These are phyloP conservation scores for Articulospora tetracladia DNA, from an alignment of 495 filamentous ascomycete genomes.

Conservation along the genomic window DNA sequence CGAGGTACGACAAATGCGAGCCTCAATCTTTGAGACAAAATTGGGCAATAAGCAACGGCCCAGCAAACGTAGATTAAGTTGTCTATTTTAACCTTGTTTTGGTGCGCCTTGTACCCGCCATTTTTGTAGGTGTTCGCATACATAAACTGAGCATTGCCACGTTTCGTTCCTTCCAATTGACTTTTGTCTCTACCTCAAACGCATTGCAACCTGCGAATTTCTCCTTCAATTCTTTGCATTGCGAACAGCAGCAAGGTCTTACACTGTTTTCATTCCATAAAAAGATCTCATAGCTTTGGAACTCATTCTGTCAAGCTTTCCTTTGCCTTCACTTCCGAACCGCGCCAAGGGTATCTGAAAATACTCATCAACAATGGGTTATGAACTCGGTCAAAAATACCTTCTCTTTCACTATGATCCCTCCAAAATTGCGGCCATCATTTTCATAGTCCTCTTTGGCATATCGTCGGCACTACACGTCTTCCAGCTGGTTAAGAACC, in stretches of 20 bases:
- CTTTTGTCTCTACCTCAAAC: background rate
- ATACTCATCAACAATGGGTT: background rate
- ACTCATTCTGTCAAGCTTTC: background rate
- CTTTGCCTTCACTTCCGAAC: background rate
- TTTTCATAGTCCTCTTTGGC: constrained; percentile 50
- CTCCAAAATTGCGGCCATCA: constrained; percentile 40
- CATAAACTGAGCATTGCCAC: background rate
- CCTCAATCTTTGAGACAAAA: background rate
- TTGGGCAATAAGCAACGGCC: background rate
- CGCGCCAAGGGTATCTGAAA: too few relatives aligned
- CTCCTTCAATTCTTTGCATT: background rate
- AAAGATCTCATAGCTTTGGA: background rate
- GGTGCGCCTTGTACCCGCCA: background rate
- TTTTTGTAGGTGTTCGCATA: background rate
- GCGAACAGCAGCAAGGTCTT: background rate
- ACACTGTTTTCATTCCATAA: background rate
- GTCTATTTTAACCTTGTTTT: background rate
- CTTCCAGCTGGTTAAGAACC: constrained; percentile 40
- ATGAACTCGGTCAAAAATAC: constrained; percentile 7
- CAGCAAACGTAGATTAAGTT: background rate
- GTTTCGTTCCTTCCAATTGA: background rate
- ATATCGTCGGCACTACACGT: constrained; percentile 41
- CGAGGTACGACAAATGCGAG: background rate
- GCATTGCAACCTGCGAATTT: background rate
- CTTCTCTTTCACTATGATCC: constrained; percentile 38